These are phyloP conservation scores for Daldinia bambusicola DNA, from an alignment of 495 filamentous ascomycete genomes.

Conservation along the genomic window DNA sequence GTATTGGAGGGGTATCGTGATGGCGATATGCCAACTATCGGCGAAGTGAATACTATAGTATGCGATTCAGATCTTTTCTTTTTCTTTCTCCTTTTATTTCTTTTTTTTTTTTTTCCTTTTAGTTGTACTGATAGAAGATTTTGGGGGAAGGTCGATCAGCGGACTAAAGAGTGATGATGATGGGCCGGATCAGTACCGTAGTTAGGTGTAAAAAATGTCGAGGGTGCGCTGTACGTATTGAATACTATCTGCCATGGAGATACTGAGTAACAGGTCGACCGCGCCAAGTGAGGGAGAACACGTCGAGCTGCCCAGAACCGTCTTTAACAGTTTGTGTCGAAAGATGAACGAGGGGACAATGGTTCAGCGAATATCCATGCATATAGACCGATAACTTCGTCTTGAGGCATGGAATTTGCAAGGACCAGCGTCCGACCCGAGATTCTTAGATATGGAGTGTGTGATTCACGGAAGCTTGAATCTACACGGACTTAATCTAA, in stretches of 20 bases:
- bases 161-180: slow-evolving; percentile 2
- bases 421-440: slow-evolving; percentile 1
- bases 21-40: neutral
- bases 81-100: slow-evolving; percentile 3
- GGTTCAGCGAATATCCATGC: slow-evolving; percentile 37
- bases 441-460: neutral
- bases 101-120: slow-evolving; percentile 6
- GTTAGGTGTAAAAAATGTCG: slow-evolving; percentile 22
- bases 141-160: neutral
- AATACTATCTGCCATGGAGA: slow-evolving; percentile 39
- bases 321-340: slow-evolving; percentile 28
- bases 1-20: neutral
- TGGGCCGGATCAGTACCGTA: neutral
- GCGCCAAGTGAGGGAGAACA: slow-evolving; percentile 14
- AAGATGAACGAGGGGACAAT: slow-evolving; percentile 21
- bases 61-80: neutral
- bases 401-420: slow-evolving; percentile 32
- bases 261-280: slow-evolving; percentile 23
- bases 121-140: slow-evolving; percentile 23
- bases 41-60: neutral
- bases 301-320: slow-evolving; percentile 18
- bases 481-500: neutral
- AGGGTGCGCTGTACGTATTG: slow-evolving; percentile 23
- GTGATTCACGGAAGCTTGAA: slow-evolving; percentile 4
- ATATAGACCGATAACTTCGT: slow-evolving; percentile 33